Base-by-base conservation (phyloP, 1,284 basidiomycete species). In the Papiliotrema nemorosa region DNA sequence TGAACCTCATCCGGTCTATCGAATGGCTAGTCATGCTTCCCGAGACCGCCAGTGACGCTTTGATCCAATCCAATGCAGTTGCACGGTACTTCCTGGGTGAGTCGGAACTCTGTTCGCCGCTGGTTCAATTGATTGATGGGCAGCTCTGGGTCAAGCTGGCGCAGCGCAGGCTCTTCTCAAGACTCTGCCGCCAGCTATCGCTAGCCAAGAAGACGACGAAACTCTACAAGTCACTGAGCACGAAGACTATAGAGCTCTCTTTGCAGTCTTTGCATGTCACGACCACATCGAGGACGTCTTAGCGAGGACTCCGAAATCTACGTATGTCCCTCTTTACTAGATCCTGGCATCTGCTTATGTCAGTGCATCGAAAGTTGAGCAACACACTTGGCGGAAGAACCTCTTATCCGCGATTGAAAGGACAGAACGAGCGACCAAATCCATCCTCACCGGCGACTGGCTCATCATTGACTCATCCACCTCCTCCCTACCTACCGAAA, bases 1-100 rank as follows among this genome's bases (percentile, higher is more conserved):
- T 78, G 36, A 74, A 87, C 43, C 78, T 98, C 9, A 80, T 97
- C 44, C 82, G 90, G 9, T 87, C 88, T 0, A 85, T 97, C 51
- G 93, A 97, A 67, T 98, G 94, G 94, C 88, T 94, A 40, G 88
- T 84, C 0, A 88, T 90, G 69, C 78, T 82, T 55, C 81, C 84
- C 36, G 76, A 80, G 18, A 94, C 90, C 1, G 83, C 85, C 57
- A 75, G 78, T n/a, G 84, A 84, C 16, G 90, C 90, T 0, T 76
- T 96, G 3, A 81, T 86, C 63, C 88, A 91, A 62, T 84, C 88
- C 2, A 90, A 92, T 55, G 84, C 87, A 35, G 86, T 93, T 45
- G 72, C 90, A 50, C 83, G 91, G 14, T 90, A 90, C 68, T 89
- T 94, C 78, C 80, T 96, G 18, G 83, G 90, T 90, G 64, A 38